Evolutionary conservation across 768 basidiomycete species (phyloP).

Genomic region (Termitomyces sp.): DNA sequence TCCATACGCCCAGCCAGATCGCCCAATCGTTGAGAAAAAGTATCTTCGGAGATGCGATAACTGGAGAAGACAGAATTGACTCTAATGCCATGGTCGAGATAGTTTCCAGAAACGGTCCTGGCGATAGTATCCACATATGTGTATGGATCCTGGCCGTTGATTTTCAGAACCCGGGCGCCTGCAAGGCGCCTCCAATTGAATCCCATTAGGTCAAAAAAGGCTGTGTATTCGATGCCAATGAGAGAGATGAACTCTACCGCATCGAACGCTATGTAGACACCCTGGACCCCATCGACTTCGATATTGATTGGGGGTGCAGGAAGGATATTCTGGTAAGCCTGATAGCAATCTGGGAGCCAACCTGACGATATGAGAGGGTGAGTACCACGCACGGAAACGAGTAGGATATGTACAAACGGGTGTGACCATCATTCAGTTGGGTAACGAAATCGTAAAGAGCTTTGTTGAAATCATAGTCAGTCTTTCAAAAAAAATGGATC

Average conservation of each 20-base stretch:
- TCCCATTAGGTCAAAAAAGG: conserved; percentile 38
- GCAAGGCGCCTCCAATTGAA: conserved; percentile 60
- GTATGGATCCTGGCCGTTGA: conserved; percentile 48
- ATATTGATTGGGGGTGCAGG: conserved; percentile 51
- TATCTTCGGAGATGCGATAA: conserved; percentile 40
- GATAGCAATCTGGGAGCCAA: conserved; percentile 56
- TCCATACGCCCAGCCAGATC: conserved; percentile 49
- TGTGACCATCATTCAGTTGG: conserved; percentile 64
- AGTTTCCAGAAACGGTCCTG: conserved; percentile 55
- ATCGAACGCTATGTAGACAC: conserved; percentile 51
- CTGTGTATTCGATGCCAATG: conserved; percentile 39
- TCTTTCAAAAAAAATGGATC: conserved; percentile 28
- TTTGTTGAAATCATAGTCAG: conserved; percentile 61
- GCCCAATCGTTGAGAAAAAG: conserved; percentile 55
- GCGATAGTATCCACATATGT: conserved; percentile 54
- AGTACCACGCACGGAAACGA: not conserved
- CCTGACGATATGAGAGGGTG: conserved; percentile 24
- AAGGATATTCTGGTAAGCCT: conserved; percentile 45
- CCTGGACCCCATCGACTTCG: conserved; percentile 39
- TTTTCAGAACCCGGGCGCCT: conserved; percentile 49
- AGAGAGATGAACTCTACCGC: conserved; percentile 43
- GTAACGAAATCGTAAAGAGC: conserved; percentile 53
- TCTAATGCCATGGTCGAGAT: conserved; percentile 56
- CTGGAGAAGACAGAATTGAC: conserved; percentile 59
- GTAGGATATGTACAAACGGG: conserved; percentile 31